Evolutionary conservation across 2,329 filamentous ascomycete species (phyloP).

Genomic region (Penicillium olsonii): DNA sequence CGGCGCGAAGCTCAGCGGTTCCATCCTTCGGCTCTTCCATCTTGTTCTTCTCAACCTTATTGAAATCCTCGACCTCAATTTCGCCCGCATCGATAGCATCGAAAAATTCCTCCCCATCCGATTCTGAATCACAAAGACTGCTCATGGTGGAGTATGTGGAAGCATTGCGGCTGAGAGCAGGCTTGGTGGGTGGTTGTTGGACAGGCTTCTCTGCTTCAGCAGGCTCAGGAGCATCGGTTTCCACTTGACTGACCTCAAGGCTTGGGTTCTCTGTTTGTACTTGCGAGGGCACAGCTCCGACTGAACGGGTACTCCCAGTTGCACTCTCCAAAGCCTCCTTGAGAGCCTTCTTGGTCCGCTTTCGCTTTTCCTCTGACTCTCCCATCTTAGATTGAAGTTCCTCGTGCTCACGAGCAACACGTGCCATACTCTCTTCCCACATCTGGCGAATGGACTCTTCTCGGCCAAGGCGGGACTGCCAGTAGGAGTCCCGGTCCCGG

Average conservation of each 20-base stretch:
- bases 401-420: slow-evolving; percentile 93
- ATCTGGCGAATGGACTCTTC: slow-evolving; percentile 89
- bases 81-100: slow-evolving; percentile 94
- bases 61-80: slow-evolving; percentile 69
- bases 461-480: slow-evolving; percentile 91
- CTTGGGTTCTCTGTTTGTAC: slow-evolving; percentile 20
- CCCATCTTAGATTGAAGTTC: slow-evolving; percentile 83
- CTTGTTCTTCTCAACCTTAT: slow-evolving; percentile 50
- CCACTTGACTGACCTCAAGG: slow-evolving; percentile 40
- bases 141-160: slow-evolving; percentile 67
- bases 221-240: slow-evolving; percentile 16
- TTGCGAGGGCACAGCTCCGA: slow-evolving; percentile 30
- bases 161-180: slow-evolving; percentile 59
- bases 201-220: slow-evolving; percentile 15
- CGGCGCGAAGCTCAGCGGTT: slow-evolving; percentile 45
- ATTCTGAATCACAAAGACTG: slow-evolving; percentile 74
- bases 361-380: slow-evolving; percentile 86
- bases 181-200: slow-evolving; percentile 8
- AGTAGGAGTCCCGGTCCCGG: slow-evolving; percentile 90
- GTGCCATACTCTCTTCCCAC: slow-evolving; percentile 99
- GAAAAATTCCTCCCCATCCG: slow-evolving; percentile 91
- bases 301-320: slow-evolving; percentile 42
- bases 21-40: slow-evolving; percentile 48
- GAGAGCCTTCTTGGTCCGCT: slow-evolving; percentile 83
- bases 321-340: slow-evolving; percentile 75